A percentile compares a stretch with the other conserved stretches of the same genome.
These are phyloP conservation scores for Penicillium macrosclerotiorum DNA, from an alignment of 495 filamentous ascomycete species.

Conservation along the genomic window DNA sequence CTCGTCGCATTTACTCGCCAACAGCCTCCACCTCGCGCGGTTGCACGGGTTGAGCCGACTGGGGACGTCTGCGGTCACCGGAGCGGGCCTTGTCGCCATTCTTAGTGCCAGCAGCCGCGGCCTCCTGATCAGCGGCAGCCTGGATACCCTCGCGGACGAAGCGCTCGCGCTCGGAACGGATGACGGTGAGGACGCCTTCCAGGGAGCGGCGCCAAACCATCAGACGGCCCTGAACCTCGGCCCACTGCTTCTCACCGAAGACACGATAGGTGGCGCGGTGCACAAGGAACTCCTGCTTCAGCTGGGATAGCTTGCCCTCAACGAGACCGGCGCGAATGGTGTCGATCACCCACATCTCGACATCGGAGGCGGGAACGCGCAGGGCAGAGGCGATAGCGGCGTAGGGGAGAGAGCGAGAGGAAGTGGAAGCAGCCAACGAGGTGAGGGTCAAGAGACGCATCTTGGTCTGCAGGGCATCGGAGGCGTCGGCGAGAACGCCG, in stretches of 20 bases:
- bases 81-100: slow-evolving; percentile 29
- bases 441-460: slow-evolving; percentile 94
- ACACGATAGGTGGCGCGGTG: slow-evolving; percentile 93
- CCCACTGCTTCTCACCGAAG: slow-evolving; percentile 98
- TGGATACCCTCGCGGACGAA: slow-evolving; percentile 47
- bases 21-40: slow-evolving; percentile 34
- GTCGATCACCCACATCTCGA: slow-evolving; percentile 98
- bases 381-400: slow-evolving; percentile 75
- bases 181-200: slow-evolving; percentile 67
- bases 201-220: slow-evolving; percentile 86
- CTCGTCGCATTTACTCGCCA: slow-evolving; percentile 25
- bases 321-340: slow-evolving; percentile 92
- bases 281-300: slow-evolving; percentile 87
- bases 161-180: slow-evolving; percentile 74
- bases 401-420: slow-evolving; percentile 83
- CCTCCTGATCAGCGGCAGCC: slow-evolving; percentile 31
- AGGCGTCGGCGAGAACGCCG: slow-evolving; percentile 55
- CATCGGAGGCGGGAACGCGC: slow-evolving; percentile 74
- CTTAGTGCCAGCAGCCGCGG: slow-evolving; percentile 27
- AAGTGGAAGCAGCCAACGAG: slow-evolving; percentile 77
- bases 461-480: slow-evolving; percentile 82
- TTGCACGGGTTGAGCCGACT: slow-evolving; percentile 26
- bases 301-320: slow-evolving; percentile 90
- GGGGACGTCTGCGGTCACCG: slow-evolving; percentile 36
- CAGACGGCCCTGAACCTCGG: slow-evolving; percentile 81